Evolutionary conservation across 306 rosid species (phyloP), one percentile per base, ranked within the genome.

Genomic region (Vicia sativa): DNA sequence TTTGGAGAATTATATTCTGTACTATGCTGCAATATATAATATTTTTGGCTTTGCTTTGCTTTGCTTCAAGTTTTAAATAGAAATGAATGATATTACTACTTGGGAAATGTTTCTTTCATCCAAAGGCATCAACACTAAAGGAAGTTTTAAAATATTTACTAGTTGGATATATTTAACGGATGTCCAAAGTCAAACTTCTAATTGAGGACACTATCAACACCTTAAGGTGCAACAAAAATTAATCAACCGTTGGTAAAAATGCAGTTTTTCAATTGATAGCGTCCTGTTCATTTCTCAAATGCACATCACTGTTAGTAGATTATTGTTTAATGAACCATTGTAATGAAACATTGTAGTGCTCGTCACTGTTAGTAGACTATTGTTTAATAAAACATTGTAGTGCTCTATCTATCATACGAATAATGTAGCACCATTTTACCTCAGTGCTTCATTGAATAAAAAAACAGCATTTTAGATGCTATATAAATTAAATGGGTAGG

Each of bases 401-500:
- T 55, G 61, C 61, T 55, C 39, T 55, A 55, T 55, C 38, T 26
- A 6, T 55, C 16, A 16, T 1, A 55, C 61, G 25, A 11, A 54
- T 3, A 25, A 5, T 23, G 6, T 12, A 25, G 6, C 37, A 6
- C 9, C 13, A 9, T 25, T 10, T 13, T 26, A 26, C 1, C n/a
- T 54, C 26, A 26, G 61, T 26, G 61, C 4, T 55, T 55, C 37
- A 12, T 5, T 10, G n/a, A 28, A n/a, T 12, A 55, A 25, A 26
- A 54, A 25, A 28, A 26, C 62, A 13, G 19, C 39, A 55, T 28
- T n/a, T 12, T 55, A 55, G 3, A 26, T 28, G 8, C 10, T 5
- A 12, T 5, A 55, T 26, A 26, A 12, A 56, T 11, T 23, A 23
- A 53, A 80, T 34, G 34, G 89, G 84, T 1, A 92, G 57, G 45